These are phyloP conservation scores for Pezizomycotina sp. DNA, from an alignment of 2,329 filamentous ascomycete genomes.

Conservation along the genomic window DNA sequence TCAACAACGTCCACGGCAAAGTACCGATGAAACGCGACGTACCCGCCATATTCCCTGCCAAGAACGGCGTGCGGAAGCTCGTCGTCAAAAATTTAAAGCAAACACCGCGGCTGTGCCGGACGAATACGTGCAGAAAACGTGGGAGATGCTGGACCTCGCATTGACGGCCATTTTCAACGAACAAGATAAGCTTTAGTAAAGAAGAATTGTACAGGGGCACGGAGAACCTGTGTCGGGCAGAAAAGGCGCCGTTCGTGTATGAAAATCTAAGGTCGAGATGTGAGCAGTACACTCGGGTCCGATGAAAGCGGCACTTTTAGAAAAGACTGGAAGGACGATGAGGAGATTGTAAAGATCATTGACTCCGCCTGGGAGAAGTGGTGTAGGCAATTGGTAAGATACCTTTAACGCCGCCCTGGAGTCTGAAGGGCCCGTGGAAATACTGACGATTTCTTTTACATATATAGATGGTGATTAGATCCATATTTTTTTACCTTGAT, in stretches of 20 bases:
- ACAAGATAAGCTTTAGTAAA: conserved; percentile 49
- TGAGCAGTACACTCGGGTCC: conserved; percentile 41
- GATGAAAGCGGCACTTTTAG: conserved; percentile 42
- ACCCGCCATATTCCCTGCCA: too few relatives aligned
- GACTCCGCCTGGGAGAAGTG: conserved; percentile 56
- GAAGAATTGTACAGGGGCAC: conserved; percentile 81
- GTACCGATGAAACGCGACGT: too few relatives aligned
- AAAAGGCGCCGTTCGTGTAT: conserved; percentile 51
- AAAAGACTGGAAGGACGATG: conserved; percentile 37
- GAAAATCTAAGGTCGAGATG: conserved; percentile 49
- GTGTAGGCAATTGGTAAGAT: conserved; percentile 55
- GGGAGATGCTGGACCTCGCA: conserved; percentile 56
- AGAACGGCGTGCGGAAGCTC: conserved; percentile 48
- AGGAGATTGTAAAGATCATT: conserved; percentile 47
- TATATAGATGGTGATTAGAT: conserved; percentile 54
- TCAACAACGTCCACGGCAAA: too few relatives aligned
- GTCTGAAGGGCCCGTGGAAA: too few relatives aligned
- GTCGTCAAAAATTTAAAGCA: conserved; percentile 83
- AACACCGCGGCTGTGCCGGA: conserved; percentile 47
- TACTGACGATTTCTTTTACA: too few relatives aligned
- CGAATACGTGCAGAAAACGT: conserved; percentile 61
- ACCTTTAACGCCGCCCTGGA: too few relatives aligned
- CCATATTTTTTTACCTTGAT: conserved; percentile 87
- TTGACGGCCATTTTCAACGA: conserved; percentile 56
- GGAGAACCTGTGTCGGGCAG: conserved; percentile 76